phyloP scores from a whole-genome alignment of 2,329 filamentous ascomycete genomes.

The Colletotrichum spinosum region DNA sequence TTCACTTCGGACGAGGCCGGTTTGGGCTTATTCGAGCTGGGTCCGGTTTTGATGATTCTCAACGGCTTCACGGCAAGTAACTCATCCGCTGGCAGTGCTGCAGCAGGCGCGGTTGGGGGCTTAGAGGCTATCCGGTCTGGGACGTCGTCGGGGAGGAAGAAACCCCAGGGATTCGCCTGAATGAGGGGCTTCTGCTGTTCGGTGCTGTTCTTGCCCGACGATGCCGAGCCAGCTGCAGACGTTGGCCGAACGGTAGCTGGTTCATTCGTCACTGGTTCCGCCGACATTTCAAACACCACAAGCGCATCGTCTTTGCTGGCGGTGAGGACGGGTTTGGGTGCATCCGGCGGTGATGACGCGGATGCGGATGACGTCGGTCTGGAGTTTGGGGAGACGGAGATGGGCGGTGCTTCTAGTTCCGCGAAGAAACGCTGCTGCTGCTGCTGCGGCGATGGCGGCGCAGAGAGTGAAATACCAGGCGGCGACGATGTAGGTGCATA shows the following conservation, averaged over 20 bases:
- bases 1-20: not conserved
- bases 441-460: not conserved
- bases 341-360: not conserved
- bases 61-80: conserved; percentile 28
- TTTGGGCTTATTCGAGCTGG: conserved; percentile 4
- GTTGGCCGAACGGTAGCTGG: not conserved
- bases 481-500: conserved; percentile 1
- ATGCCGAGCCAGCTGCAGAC: not conserved
- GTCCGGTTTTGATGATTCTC: conserved; percentile 32
- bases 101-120: not conserved
- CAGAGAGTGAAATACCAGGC: not conserved
- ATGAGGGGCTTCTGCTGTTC: conserved; percentile 10
- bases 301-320: not conserved
- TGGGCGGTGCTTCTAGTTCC: conserved; percentile 33
- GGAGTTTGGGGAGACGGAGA: not conserved
- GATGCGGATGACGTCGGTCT: conserved; percentile 19
- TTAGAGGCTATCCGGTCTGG: not conserved
- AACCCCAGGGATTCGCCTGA: conserved; percentile 39
- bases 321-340: not conserved
- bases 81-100: not conserved
- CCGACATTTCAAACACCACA: conserved; percentile 29
- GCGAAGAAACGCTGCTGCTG: conserved; percentile 34
- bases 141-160: conserved; percentile 32
- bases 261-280: conserved; percentile 10
- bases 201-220: not conserved